Evolutionary conservation across 495 filamentous ascomycete species (phyloP), one percentile per base, ranked within the genome.

Genomic region (Aspergillus cristatus): DNA sequence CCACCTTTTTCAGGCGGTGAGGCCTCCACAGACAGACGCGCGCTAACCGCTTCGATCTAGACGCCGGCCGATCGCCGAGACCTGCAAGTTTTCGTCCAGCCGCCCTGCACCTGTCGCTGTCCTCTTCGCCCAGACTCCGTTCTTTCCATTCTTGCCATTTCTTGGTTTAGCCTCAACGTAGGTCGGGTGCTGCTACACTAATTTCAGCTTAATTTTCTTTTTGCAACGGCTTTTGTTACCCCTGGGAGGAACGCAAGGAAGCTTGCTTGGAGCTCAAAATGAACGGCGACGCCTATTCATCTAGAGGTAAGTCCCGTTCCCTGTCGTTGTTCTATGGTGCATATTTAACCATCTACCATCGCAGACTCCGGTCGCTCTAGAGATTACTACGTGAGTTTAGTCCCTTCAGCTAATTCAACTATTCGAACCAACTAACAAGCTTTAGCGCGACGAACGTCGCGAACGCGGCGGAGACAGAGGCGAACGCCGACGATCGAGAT

Each of bases 281-380:
- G 86, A 91, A 90, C 81, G 83, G 83, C 54, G 85, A 91, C 56
- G 79, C 68, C 50, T 90, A 90, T 62, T 79, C 83, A 43, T 76
- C 82, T 58, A 79, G 84, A 79, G 83, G 82, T 81, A 67, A 61
- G 68, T 34, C 11, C 14, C 32, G 8, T 16, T 40, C 18, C 22
- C 40, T 48, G 14, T 18, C 12, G 3, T 14, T 34, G 6, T 32
- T 14, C 22, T 16, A 18, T 11, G 22, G 14, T 8, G 5, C 8
- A 22, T 17, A 18, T 29, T 53, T 61, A 62, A 56, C 36, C 30
- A 29, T 43, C 29, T 29, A 6, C n/a, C n/a, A 45, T 36, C 53
- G 59, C 55, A 75, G 82, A 81, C 52, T 53, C 73, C 60, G 81
- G 79, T 47, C 76, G 85, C 41, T 75, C 81, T 38, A 76, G 84